Evolutionary conservation across 208 protist species (phyloP).

Genomic region (Crithidia mellificae): DNA sequence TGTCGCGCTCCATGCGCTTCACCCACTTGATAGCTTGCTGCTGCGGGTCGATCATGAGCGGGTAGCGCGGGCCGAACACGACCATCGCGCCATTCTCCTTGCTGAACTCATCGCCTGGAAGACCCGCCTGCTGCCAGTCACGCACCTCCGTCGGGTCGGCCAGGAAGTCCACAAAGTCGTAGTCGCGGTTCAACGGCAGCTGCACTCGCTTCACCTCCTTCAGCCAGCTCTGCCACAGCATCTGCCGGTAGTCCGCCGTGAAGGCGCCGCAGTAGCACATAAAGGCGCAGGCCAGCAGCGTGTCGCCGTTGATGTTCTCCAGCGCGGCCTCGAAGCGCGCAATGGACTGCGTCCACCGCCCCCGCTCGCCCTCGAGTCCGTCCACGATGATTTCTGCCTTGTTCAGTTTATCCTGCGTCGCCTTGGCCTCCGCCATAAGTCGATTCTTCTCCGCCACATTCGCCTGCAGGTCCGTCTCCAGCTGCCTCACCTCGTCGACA

Average conservation of each 20-base stretch:
- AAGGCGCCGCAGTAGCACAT: conserved; percentile 98
- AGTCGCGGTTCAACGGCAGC: conserved; percentile 84
- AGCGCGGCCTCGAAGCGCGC: conserved; percentile 89
- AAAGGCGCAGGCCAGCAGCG: conserved; percentile 96
- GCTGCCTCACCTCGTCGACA: conserved; percentile 90
- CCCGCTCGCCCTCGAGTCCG: conserved; percentile 96
- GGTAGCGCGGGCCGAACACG: conserved; percentile 94
- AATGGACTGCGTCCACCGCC: conserved; percentile 96
- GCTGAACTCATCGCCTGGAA: conserved; percentile 96
- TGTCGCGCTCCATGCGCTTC: conserved; percentile 94
- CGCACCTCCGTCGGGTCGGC: conserved; percentile 95
- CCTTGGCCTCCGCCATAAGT: conserved; percentile 89
- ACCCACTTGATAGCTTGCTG: conserved; percentile 99
- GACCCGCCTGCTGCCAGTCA: conserved; percentile 97
- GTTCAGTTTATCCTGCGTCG: conserved; percentile 97
- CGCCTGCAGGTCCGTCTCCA: conserved; percentile 90
- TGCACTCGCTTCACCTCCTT: conserved; percentile 86
- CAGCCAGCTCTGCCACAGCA: conserved; percentile 93
- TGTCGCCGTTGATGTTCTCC: conserved; percentile 95
- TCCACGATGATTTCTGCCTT: conserved; percentile 96
- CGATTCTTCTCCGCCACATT: conserved; percentile 93
- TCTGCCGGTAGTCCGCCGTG: conserved; percentile 92
- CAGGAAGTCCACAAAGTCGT: conserved; percentile 95
- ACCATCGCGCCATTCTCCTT: conserved; percentile 98
- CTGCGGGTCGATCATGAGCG: conserved; percentile 99